Percentiles rank a stretch among this genome's conserved stretches.
Conservation (phyloP, 345 rosid species). For the Eucalyptus curtisii region DNA sequence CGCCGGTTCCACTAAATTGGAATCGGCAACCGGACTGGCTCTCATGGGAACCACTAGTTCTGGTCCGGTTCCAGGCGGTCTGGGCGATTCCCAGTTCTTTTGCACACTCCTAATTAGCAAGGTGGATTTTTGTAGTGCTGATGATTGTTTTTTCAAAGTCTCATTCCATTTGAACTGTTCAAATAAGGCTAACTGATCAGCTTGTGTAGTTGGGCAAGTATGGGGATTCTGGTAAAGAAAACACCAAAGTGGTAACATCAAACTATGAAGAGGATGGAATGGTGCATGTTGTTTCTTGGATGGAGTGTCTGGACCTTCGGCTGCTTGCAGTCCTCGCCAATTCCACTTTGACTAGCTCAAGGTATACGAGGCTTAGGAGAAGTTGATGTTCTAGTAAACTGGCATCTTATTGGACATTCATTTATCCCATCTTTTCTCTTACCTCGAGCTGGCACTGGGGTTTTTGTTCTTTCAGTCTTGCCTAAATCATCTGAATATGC, state of each 20-base stretch:
- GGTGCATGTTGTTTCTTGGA: conserved; percentile 29
- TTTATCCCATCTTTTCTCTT: not conserved
- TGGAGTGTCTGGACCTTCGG: conserved; percentile 28
- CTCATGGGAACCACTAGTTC: no score
- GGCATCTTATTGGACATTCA: not conserved
- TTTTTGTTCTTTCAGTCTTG: not conserved
- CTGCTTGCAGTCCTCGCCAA: conserved; percentile 26
- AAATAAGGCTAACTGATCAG: not conserved
- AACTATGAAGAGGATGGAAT: conserved; percentile 8
- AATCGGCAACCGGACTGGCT: fast-evolving
- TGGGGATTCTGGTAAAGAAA: not conserved
- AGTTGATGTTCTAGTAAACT: not conserved
- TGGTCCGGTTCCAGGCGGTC: fast-evolving
- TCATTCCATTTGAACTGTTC: not conserved
- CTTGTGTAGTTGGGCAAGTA: not conserved
- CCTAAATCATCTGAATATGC: not conserved
- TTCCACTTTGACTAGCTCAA: conserved; percentile 26
- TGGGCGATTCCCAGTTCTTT: fast-evolving
- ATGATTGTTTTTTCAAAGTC: not conserved
- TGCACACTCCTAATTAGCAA: no score
- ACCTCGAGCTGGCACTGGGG: not conserved
- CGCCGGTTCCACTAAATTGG: fast-evolving
- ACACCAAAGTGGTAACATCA: not conserved
- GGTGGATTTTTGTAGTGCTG: not conserved
- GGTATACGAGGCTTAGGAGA: not conserved